Percentiles rank a stretch among this genome's conserved stretches.
Conservation (phyloP, 2,329 filamentous ascomycete species). For the Neocucurbitaria cava region DNA sequence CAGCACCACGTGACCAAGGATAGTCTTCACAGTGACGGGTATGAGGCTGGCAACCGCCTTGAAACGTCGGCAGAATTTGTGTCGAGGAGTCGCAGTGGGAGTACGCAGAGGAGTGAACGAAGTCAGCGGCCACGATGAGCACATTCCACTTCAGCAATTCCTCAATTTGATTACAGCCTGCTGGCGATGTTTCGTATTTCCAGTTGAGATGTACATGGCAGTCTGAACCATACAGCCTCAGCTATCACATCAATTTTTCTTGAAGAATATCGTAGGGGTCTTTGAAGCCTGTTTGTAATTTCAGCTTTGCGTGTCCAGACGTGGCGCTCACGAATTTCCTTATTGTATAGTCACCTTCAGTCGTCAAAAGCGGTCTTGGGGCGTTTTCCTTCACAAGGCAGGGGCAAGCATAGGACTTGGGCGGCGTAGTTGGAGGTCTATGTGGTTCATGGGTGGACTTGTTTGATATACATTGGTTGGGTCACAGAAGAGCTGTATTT, state of each 20-base stretch:
- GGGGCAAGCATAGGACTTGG: background rate
- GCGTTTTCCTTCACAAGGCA: conserved; percentile 8
- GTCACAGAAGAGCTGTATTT: background rate
- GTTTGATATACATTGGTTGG: background rate
- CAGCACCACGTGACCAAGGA: conserved; percentile 48
- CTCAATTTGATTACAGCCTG: background rate
- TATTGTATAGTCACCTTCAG: conserved; percentile 23
- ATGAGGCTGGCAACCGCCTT: conserved; percentile 39
- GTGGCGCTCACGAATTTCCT: conserved; percentile 33
- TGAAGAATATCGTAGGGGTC: background rate
- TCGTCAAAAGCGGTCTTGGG: conserved; percentile 20
- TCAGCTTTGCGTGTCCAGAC: conserved; percentile 2
- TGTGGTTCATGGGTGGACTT: background rate
- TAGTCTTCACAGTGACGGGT: conserved; percentile 44
- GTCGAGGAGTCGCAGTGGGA: conserved; percentile 43
- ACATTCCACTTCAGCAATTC: no score
- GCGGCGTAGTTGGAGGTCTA: conserved; percentile 10
- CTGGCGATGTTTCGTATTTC: background rate
- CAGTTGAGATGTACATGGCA: background rate
- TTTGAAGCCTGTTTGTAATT: conserved; percentile 10
- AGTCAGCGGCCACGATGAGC: conserved; percentile 16
- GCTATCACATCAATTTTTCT: background rate
- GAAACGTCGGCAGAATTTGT: conserved; percentile 48
- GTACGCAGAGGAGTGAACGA: conserved; percentile 37
- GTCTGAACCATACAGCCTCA: background rate